Percentiles rank a stretch among this genome's conserved stretches.
These are phyloP conservation scores for Ceratocystis cacaofunesta DNA, from an alignment of 2,329 filamentous ascomycete species.

Conservation along the genomic window DNA sequence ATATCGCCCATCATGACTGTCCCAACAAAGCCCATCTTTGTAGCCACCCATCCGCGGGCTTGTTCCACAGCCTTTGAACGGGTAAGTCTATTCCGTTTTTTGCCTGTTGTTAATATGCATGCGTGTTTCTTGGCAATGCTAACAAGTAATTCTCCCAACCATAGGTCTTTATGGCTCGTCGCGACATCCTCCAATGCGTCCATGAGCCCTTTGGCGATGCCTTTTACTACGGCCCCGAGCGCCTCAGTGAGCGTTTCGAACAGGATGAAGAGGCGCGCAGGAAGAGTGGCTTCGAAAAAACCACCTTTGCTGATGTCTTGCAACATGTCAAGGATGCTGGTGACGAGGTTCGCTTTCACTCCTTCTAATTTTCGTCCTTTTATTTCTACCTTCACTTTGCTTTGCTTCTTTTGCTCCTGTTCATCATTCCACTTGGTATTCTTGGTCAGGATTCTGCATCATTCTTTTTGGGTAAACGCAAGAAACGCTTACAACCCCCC, in stretches of 20 bases:
- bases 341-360: conserved; percentile 43
- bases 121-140: conserved; percentile 4
- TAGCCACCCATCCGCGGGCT: conserved; percentile 83
- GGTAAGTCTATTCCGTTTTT: conserved; percentile 30
- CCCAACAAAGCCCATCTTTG: conserved; percentile 63
- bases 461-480: background rate
- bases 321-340: conserved; percentile 57
- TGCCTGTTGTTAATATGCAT: conserved; percentile 22
- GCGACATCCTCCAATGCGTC: conserved; percentile 63
- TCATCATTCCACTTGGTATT: background rate
- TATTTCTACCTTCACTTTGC: background rate
- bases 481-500: conserved; percentile 16
- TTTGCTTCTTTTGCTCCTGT: conserved; percentile 2
- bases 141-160: background rate
- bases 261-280: conserved; percentile 42
- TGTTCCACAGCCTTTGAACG: conserved; percentile 96
- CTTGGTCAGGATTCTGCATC: background rate
- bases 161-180: conserved; percentile 91
- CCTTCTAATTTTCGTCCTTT: background rate
- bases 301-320: conserved; percentile 64
- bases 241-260: conserved; percentile 64
- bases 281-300: conserved; percentile 50
- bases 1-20: conserved; percentile 30
- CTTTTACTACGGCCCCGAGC: conserved; percentile 90
- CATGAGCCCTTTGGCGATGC: conserved; percentile 96